These are phyloP conservation scores for Apiotrichum siamense DNA, from an alignment of 1,284 basidiomycete species.

Conservation along the genomic window DNA sequence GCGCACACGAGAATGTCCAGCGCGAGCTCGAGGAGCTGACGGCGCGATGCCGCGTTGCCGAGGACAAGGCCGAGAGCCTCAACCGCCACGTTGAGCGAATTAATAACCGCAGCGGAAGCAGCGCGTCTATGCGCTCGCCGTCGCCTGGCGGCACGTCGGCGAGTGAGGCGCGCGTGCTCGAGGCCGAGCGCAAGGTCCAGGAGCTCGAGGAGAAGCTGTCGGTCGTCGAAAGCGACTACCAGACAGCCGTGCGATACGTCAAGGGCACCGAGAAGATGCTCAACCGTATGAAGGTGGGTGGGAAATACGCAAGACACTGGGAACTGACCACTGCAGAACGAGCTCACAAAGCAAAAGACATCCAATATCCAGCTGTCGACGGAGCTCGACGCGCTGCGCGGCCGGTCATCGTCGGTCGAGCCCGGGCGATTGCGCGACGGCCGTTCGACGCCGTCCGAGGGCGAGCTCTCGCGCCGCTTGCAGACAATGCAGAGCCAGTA, in stretches of 20 bases:
- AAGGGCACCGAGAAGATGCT: constrained; percentile 99
- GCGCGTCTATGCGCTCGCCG: constrained; percentile 33
- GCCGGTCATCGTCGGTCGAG: constrained; percentile 55
- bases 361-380: constrained; percentile 69
- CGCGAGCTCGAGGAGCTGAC: constrained; percentile 50
- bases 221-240: constrained; percentile 92
- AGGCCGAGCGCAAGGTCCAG: constrained; percentile 64
- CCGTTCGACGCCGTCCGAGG: constrained; percentile 67
- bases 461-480: constrained; percentile 55
- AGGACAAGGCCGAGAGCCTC: constrained; percentile 61
- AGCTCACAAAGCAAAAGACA: constrained; percentile 80
- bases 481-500: constrained; percentile 69
- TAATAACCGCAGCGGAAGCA: constrained; percentile 48
- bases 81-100: constrained; percentile 61
- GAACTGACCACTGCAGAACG: constrained; percentile 51
- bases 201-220: constrained; percentile 62
- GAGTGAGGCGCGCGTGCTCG: constrained; percentile 50
- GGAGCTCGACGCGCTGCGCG: constrained; percentile 66
- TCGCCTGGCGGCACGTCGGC: constrained; percentile 20
- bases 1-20: constrained; percentile 59
- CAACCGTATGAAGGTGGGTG: constrained; percentile 82
- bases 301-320: constrained; percentile 13
- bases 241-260: constrained; percentile 49
- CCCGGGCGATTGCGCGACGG: constrained; percentile 60
- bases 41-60: constrained; percentile 64